Evolutionary conservation across 1,284 basidiomycete species (phyloP).

Genomic region (Psilocybe mexicana): DNA sequence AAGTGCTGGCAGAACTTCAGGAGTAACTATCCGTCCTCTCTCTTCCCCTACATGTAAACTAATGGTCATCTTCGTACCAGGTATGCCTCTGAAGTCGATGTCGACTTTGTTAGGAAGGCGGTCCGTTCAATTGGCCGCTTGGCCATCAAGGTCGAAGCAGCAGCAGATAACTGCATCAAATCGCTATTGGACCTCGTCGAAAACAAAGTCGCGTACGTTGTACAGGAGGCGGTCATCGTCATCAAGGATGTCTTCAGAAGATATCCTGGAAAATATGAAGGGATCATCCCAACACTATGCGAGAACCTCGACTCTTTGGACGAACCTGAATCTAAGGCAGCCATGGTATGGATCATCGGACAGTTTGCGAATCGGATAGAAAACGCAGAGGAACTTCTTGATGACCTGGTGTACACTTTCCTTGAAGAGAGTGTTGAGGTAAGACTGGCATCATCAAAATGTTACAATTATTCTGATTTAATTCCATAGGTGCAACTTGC

Average conservation of each 20-base stretch:
- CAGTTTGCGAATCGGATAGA: constrained; percentile 97
- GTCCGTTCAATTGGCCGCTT: constrained; percentile 95
- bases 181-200: constrained; percentile 87
- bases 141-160: constrained; percentile 94
- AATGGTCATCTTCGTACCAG: constrained; percentile 40
- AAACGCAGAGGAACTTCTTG: constrained; percentile 93
- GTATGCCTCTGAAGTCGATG: constrained; percentile 97
- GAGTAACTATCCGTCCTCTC: constrained; percentile 61
- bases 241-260: constrained; percentile 98
- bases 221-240: constrained; percentile 96
- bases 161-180: constrained; percentile 89
- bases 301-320: constrained; percentile 91
- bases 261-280: constrained; percentile 96
- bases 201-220: constrained; percentile 94
- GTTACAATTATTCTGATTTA: not conserved
- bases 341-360: constrained; percentile 98
- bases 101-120: constrained; percentile 97
- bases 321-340: constrained; percentile 94
- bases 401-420: constrained; percentile 90
- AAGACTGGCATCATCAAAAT: constrained; percentile 10
- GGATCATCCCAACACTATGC: constrained; percentile 91
- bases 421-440: constrained; percentile 93
- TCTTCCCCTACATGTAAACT: not conserved
- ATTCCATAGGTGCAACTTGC: constrained; percentile 86
- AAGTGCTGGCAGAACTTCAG: constrained; percentile 91